These are phyloP conservation scores for Phytophthora idaei DNA, from an alignment of 352 stramenopile species.

Conservation along the genomic window DNA sequence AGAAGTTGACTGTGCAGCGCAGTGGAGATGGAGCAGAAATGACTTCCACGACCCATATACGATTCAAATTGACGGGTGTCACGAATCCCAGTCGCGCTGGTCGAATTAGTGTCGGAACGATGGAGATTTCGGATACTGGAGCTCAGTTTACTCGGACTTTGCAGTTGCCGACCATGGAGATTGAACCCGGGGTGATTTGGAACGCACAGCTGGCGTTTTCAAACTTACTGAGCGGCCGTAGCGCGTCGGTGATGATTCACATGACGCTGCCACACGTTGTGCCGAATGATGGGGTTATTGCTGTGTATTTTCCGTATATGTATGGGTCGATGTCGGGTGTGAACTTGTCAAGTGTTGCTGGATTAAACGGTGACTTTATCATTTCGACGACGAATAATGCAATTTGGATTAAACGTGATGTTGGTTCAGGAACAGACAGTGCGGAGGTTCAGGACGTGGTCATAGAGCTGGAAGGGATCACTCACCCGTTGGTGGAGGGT, in stretches of 20 bases:
- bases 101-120: constrained; percentile 29
- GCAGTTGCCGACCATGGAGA: constrained; percentile 34
- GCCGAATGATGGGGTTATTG: constrained; percentile 44
- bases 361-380: constrained; percentile 35
- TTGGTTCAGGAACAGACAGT: constrained; percentile 26
- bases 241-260: constrained; percentile 31
- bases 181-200: constrained; percentile 41
- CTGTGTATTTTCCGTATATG: constrained; percentile 56
- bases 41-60: constrained; percentile 9
- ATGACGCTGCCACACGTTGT: constrained; percentile 43
- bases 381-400: constrained; percentile 28
- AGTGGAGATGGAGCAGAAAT: constrained; percentile 22
- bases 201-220: constrained; percentile 27
- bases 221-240: constrained; percentile 50
- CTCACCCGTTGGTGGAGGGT: constrained; percentile 63
- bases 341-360: constrained; percentile 29
- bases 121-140: constrained; percentile 29
- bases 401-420: constrained; percentile 30
- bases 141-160: constrained; percentile 6
- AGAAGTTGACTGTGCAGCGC: constrained; percentile 37
- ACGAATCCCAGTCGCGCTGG: constrained; percentile 36
- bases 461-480: constrained; percentile 37
- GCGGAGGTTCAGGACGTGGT: constrained; percentile 34
- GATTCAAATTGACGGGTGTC: constrained; percentile 33
- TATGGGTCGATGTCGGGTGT: constrained; percentile 39